Conservation (phyloP, 495 filamentous ascomycete species). For the Tuber brumale region DNA sequence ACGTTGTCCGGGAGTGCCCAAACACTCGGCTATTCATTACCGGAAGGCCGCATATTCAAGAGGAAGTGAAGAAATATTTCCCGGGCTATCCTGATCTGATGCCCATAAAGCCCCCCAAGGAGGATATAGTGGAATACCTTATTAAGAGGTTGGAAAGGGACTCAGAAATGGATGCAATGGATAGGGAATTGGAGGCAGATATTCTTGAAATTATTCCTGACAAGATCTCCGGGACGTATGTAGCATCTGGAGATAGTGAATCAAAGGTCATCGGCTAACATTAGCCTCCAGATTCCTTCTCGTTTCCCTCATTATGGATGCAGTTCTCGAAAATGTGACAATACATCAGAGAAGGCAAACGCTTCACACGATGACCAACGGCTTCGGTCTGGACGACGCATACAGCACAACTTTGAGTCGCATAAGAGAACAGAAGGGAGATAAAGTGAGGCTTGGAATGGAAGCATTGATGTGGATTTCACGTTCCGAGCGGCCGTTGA, state of each 20-base stretch:
- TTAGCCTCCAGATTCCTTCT: neutral
- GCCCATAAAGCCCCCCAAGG: neutral
- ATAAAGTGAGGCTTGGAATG: neutral
- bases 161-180: neutral
- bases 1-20: neutral
- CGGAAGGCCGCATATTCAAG: too few relatives aligned
- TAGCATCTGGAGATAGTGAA: neutral
- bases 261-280: neutral
- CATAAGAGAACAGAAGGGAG: neutral
- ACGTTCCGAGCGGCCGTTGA: neutral
- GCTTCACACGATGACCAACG: neutral
- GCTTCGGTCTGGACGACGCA: neutral
- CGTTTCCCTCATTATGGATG: neutral
- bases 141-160: neutral
- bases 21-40: too few relatives aligned
- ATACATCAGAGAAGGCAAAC: neutral
- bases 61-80: too few relatives aligned
- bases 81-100: too few relatives aligned
- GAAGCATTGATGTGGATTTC: neutral
- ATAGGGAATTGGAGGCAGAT: neutral
- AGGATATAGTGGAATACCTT: neutral
- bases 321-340: neutral
- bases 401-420: neutral
- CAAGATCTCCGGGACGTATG: neutral
- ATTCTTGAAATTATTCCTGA: neutral